Evolutionary conservation across 345 rosid species (phyloP), one percentile per base, ranked within the genome.

Genomic region (Eucalyptus camaldulensis): DNA sequence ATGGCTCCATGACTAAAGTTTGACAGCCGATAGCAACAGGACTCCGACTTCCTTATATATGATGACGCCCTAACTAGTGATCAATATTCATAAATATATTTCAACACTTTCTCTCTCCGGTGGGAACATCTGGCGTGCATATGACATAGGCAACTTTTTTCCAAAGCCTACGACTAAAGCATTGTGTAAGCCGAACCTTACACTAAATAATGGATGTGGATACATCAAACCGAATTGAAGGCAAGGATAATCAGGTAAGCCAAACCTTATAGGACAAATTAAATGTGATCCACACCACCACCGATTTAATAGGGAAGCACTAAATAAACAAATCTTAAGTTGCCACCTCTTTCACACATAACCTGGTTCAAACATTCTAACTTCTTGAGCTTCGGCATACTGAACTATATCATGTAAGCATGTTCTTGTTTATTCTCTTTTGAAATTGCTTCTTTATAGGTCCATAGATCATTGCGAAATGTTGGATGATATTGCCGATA

Each of bases 21-120:
- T 0, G 62, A 56, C 29, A 9, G 3, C 0, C 29, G 62, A 56
- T 56, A 22, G 25, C 0, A 53, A 53, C 4, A 56, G 27, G 27
- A 56, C 62, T 56, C 12, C 1, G 62, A 22, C 22, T 56, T 56
- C 62, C 62, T 56, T 56, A 22, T 56, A 0, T 56, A 56, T 0
- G 6, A 24, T 1, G 0, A 56, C 13, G 6, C 11, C 60, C 62
- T 56, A 56, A 56, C 6, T 54, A 56, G 12, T 2, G 27, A 22
- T 56, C 27, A 56, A 56, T 56, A 56, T 56, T 56, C 29, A 56
- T 56, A 56, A 56, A 7, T 56, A 56, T 22, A 22, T 1, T 56
- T 56, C 60, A 4, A 56, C 60, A 56, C 60, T 54, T 53, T 53
- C 1, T 21, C 60, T 54, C 27, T 22, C 60, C 1, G 2, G 5